These are phyloP conservation scores for Penicillium sp. DNA, from an alignment of 2,329 filamentous ascomycete species.

Conservation along the genomic window DNA sequence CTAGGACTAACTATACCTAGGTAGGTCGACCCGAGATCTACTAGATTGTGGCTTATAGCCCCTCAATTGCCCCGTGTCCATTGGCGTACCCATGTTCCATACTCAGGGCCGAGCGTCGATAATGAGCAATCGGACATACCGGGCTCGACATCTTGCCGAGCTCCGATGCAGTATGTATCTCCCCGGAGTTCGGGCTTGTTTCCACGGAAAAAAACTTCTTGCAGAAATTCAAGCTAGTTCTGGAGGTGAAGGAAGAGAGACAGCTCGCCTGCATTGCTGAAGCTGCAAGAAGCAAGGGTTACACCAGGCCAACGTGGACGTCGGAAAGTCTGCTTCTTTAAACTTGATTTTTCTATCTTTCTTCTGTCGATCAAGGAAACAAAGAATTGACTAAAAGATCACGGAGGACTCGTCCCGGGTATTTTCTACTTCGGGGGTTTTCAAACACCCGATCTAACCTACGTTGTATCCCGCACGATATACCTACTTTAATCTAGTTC, in stretches of 20 bases:
- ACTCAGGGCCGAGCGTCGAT: conserved; percentile 4
- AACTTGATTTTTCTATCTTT: conserved; percentile 1
- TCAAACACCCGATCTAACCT: not conserved
- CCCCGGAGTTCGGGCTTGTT: not conserved
- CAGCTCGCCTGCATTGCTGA: not conserved
- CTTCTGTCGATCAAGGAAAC: not conserved
- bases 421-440: not conserved
- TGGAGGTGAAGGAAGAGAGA: conserved; percentile 1
- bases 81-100: not conserved
- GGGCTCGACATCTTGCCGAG: not conserved
- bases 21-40: conserved; percentile 4
- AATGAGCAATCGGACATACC: not conserved
- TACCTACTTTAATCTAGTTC: not conserved
- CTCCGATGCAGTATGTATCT: not conserved
- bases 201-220: not conserved
- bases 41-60: conserved; percentile 9
- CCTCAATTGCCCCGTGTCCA: conserved; percentile 5
- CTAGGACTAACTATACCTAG: not conserved
- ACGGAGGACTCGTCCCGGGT: conserved; percentile 9
- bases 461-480: too few species aligned
- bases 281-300: conserved; percentile 9
- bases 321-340: not conserved
- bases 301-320: conserved; percentile 6
- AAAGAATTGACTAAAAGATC: conserved; percentile 8
- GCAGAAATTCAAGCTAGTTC: not conserved